Conservation (phyloP, 1,284 basidiomycete genomes). For the Puccinia horiana region DNA sequence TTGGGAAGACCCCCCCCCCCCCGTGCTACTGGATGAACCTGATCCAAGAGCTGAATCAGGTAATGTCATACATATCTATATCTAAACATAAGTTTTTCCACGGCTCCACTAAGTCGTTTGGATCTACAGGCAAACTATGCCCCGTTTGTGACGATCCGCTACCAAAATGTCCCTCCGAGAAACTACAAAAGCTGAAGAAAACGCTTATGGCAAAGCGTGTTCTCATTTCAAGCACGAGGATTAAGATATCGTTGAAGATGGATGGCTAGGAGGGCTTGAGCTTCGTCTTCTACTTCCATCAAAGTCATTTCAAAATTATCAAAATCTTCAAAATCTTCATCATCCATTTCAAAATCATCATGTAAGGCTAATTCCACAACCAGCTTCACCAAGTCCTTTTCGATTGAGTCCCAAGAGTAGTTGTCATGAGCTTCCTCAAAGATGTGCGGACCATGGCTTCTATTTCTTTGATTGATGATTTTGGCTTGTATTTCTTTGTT, state of each 20-base stretch:
- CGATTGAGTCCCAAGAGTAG: neutral
- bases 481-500: neutral
- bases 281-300: neutral
- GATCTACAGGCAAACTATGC: too few relatives aligned
- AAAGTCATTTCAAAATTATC: neutral
- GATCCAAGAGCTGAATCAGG: too few relatives aligned
- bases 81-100: too few relatives aligned
- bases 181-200: too few relatives aligned
- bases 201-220: too few relatives aligned
- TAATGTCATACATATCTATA: too few relatives aligned
- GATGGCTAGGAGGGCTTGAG: neutral
- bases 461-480: too few relatives aligned
- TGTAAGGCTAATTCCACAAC: neutral
- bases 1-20: too few relatives aligned
- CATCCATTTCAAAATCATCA: neutral
- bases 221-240: neutral
- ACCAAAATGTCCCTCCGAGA: too few relatives aligned
- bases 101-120: too few relatives aligned
- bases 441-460: neutral
- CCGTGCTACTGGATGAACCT: too few relatives aligned
- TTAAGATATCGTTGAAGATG: neutral
- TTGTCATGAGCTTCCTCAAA: neutral
- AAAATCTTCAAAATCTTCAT: neutral
- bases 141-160: too few relatives aligned
- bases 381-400: neutral